Evolutionary conservation across 306 rosid genomes (phyloP), one percentile per base, ranked within the genome.

Genomic region (Begonia masoniana): DNA sequence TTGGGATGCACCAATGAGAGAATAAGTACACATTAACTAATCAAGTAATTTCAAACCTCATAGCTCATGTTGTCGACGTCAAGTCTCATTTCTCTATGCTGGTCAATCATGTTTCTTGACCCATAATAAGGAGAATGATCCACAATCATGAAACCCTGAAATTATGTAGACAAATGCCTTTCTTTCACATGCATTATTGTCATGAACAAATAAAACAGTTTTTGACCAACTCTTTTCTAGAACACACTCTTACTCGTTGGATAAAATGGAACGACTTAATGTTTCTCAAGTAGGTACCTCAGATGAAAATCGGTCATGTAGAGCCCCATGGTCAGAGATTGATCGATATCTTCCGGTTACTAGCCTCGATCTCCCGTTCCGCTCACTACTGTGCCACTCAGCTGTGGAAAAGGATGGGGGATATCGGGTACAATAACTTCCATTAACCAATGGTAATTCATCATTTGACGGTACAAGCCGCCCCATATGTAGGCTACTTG

Each of bases 81-180:
- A 72, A 87, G 71, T 68, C 94, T 82, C 96, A 87, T 75, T 12
- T 87, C 94, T 65, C 94, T 81, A 62, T 87, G 96, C 71, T 78
- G 89, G 64, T 87, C 94, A 56, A 62, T 56, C 74, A 69, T 51
- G 68, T 43, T 83, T 68, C 94, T 83, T 50, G 96, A 68, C 50
- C 84, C 94, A 70, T 71, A 68, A 15, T 69, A 45, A 43, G 77
- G 54, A 3, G 85, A 57, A 5, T 83, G 94, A 52, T 83, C 94
- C 64, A 74, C 84, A 61, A 72, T 46, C 84, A 78, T 70, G 67
- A 75, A 76, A 65, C 94, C 94, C 96, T 87, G 69, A 68, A 64
- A 62, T 45, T 10, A 31, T 31, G 39, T 31, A 31, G 39, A 31
- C 39, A 31, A 31, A 31, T 31, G 39, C 39, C 9, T 31, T 31